These are phyloP conservation scores for Lichtheimia corymbifera DNA, from an alignment of 371 early-diverging fungal genomes.

Conservation along the genomic window DNA sequence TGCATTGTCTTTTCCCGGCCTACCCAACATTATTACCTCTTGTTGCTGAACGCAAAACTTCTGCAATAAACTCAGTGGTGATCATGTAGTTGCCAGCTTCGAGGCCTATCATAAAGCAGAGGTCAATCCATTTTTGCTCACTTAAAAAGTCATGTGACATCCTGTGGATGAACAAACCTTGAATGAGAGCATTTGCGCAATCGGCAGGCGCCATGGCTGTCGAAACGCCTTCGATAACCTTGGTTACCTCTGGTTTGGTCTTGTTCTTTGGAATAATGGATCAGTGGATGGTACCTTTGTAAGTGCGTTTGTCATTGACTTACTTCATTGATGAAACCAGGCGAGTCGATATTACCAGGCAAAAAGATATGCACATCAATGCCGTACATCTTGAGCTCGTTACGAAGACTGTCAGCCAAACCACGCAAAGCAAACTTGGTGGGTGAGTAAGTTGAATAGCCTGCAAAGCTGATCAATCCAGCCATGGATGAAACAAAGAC, in stretches of 20 bases:
- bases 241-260: slow-evolving; percentile 83
- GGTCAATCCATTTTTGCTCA: neutral
- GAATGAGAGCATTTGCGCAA: slow-evolving; percentile 62
- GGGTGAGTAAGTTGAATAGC: slow-evolving; percentile 83
- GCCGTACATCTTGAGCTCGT: slow-evolving; percentile 69
- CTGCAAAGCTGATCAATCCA: slow-evolving; percentile 77
- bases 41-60: slow-evolving; percentile 47
- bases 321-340: slow-evolving; percentile 76
- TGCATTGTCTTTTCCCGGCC: too few species aligned
- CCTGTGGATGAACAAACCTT: slow-evolving; percentile 24
- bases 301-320: neutral
- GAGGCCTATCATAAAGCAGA: slow-evolving; percentile 18
- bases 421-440: slow-evolving; percentile 85
- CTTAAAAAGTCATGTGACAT: slow-evolving; percentile 1
- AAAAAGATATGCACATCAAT: slow-evolving; percentile 82
- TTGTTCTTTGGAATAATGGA: slow-evolving; percentile 50
- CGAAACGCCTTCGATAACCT: slow-evolving; percentile 77
- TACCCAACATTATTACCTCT: slow-evolving; percentile 33
- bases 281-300: neutral
- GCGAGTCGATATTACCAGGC: slow-evolving; percentile 80
- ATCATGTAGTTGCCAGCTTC: slow-evolving; percentile 52
- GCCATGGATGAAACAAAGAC: slow-evolving; percentile 81
- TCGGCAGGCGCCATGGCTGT: slow-evolving; percentile 58
- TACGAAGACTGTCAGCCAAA: slow-evolving; percentile 71
- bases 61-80: slow-evolving; percentile 51